Conservation (phyloP, 176 grass and related monocot genomes). For the Oryza punctata region DNA sequence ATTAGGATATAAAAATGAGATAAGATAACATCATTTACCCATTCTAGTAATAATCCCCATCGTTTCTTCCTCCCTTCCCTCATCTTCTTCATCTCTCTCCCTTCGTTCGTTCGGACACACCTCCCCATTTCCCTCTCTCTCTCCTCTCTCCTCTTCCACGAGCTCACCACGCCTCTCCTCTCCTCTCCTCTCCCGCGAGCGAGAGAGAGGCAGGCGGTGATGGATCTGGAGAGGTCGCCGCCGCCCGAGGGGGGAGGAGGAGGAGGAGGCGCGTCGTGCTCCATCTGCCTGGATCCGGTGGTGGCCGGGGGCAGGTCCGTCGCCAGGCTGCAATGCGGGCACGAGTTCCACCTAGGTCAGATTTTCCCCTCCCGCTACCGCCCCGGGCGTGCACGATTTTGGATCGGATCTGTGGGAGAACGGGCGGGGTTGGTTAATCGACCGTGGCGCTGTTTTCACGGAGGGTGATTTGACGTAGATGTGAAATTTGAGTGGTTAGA, state of each 20-base stretch:
- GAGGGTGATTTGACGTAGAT: background rate
- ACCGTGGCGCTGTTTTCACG: background rate
- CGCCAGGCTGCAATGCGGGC: slow-evolving; percentile 90
- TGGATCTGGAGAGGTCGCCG: slow-evolving; percentile 56
- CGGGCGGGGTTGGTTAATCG: background rate
- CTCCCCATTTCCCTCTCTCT: slow-evolving; percentile 30
- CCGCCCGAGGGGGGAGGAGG: slow-evolving; percentile 12
- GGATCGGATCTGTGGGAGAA: slow-evolving; percentile 38
- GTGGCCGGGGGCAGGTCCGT: slow-evolving; percentile 55
- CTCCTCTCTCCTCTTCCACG: background rate
- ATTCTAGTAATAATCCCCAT: background rate
- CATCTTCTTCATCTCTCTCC: background rate
- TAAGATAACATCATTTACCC: background rate
- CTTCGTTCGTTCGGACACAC: slow-evolving; percentile 31
- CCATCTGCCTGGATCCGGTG: slow-evolving; percentile 93
- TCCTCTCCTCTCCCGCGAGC: slow-evolving; percentile 2
- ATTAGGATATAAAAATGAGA: background rate
- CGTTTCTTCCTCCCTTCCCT: background rate
- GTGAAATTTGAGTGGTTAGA: background rate
- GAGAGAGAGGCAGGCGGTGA: slow-evolving; percentile 32
- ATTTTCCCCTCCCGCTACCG: slow-evolving; percentile 7
- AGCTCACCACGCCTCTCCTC: background rate
- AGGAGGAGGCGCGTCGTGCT: slow-evolving; percentile 52
- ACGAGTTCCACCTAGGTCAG: slow-evolving; percentile 94
- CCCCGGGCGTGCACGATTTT: background rate